Base-by-base conservation (phyloP, 129 eudicot species). In the Pseudognaphalium luteoalbum region DNA sequence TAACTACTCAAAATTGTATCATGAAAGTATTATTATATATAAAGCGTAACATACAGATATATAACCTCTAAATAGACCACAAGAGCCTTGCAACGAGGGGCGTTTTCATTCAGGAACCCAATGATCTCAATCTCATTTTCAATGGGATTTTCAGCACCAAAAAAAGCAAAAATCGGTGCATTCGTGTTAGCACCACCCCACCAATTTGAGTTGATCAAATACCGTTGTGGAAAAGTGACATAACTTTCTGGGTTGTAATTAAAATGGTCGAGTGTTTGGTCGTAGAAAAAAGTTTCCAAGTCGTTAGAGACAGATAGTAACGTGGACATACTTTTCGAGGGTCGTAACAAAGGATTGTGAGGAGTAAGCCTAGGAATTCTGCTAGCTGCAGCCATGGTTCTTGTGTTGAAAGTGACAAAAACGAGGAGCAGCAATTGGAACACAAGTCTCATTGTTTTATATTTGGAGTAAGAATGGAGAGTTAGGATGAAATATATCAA, bases 191-290 rank as follows among this genome's bases (percentile, higher is more conserved):
- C 74, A 5, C 93, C 96, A 59, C 91, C 87, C 93, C 93, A 92
- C 67, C 89, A 50, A 66, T 86, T 80, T 14, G 66, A 80, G 63
- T 86, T 86, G 12, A 89, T 78, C 15, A 86, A 66, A 54, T 87
- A 92, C 21, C 77, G 83, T 76, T 92, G 97, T 17, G 69, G 77
- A 63, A 92, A 92, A 25, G 89, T 92, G 17, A 76, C 35, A 57
- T 89, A 92, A 19, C 97, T 89, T 44, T 86, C 74, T 4, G 90
- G 96, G 39, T 66, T 75, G 71, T 59, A 92, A 65, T 84, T 88
- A 78, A 92, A 89, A 57, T 92, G 97, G 78, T 92, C 96, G 17
- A 89, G 83, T 35, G 96, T 89, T 54, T 92, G 96, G 4, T 42
- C 60, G 66, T 87, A 92, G 69, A 69, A 85, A 63, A 14, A 70